Evolutionary conservation across 1,139 yeast species (phyloP).

Genomic region (Diutina neorugosa): DNA sequence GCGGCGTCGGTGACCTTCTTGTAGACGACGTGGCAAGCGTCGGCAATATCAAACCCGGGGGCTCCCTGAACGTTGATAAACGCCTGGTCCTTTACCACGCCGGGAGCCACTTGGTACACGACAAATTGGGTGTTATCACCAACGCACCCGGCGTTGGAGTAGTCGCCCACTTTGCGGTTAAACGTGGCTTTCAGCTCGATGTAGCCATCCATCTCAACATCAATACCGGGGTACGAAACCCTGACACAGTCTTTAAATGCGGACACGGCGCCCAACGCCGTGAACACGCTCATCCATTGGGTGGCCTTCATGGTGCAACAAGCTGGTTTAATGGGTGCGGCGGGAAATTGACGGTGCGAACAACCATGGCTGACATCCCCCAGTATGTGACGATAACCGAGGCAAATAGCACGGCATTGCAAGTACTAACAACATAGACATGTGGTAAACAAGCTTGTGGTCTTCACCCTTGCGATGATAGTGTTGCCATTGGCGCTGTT

Average conservation of each 20-base stretch:
- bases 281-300: neutral
- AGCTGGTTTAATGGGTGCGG: neutral
- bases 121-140: neutral
- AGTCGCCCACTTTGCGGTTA: neutral
- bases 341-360: neutral
- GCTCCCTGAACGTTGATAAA: neutral
- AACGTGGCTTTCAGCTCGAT: neutral
- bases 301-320: neutral
- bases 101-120: neutral
- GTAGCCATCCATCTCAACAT: neutral
- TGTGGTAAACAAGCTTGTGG: slow-evolving; percentile 61
- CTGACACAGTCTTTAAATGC: neutral
- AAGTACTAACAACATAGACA: slow-evolving; percentile 22
- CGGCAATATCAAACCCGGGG: neutral
- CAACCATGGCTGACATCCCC: slow-evolving; percentile 43
- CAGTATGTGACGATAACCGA: slow-evolving; percentile 26
- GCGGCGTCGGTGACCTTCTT: neutral
- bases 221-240: neutral
- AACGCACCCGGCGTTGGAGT: neutral
- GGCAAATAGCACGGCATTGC: neutral
- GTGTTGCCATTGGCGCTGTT: slow-evolving; percentile 64
- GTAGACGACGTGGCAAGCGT: neutral
- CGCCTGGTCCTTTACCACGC: neutral
- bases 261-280: neutral
- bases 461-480: slow-evolving; percentile 87